Base-by-base conservation (phyloP, 768 basidiomycete genomes). In the Lepiota brunneoincarnata region DNA sequence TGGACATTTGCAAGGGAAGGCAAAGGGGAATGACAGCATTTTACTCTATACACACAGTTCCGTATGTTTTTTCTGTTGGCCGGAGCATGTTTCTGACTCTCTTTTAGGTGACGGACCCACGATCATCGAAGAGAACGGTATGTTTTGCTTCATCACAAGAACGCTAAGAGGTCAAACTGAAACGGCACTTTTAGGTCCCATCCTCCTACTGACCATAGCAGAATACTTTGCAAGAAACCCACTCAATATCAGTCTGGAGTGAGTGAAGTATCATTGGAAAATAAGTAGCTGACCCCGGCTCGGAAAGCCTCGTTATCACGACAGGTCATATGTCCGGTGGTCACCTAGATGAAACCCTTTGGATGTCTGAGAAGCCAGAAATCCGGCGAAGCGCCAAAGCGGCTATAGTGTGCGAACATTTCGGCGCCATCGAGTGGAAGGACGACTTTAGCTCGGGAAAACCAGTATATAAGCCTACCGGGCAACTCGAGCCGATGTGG, bases 41-140 rank as follows among this genome's bases (percentile, higher is more conserved):
- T 56, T 68, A 40, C 47, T 68, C 39, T 69, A 69, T 42, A 69
- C 68, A n/a, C 68, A 69, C 51, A 66, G 66, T 66, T n/a, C 31
- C 45, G 59, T 48, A 3, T 40, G 58, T 20, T 23, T 15, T n/a
- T 42, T 43, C 21, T 18, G 14, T 20, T 3, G 20, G 38, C 28
- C 43, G 23, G 3, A n/a, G 46, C 14, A 17, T 11, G 23, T 34
- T 11, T 26, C 26, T 56, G 24, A 26, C 38, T 6, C 17, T 34
- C 11, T 34, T 15, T 34, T 34, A 69, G 67, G 67, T 41, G 67
- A 69, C 26, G 67, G 67, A 18, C 67, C 67, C 3, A 63, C 64
- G 18, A 69, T 69, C 21, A 61, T 69, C 41, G 67, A 69, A 54
- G 67, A 69, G 36, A 69, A 69, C 46, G 67, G 67, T 66, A 9